A percentile compares a stretch with the other conserved stretches of the same genome.
Conservation (phyloP, 1,284 basidiomycete species). For the Afroboletus lepidellus region DNA sequence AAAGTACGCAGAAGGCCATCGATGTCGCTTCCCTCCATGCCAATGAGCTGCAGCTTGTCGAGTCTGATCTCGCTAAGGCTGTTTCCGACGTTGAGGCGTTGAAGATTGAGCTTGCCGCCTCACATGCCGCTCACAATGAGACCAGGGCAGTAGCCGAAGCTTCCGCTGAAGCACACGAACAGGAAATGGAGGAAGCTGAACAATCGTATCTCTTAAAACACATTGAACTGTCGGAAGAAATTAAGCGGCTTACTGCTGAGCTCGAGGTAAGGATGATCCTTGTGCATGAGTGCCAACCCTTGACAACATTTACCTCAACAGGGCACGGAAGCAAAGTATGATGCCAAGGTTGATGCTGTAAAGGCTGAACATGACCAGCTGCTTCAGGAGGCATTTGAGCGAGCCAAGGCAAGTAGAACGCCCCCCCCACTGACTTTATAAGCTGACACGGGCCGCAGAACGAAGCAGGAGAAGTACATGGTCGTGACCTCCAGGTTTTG, state of each 20-base stretch:
- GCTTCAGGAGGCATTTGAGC: slow-evolving; percentile 68
- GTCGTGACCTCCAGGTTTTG: slow-evolving; percentile 67
- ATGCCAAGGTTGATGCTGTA: slow-evolving; percentile 61
- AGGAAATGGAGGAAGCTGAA: slow-evolving; percentile 51
- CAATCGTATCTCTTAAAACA: slow-evolving; percentile 47
- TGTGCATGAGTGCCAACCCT: neutral
- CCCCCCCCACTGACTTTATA: neutral
- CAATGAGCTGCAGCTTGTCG: slow-evolving; percentile 43
- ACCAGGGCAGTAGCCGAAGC: slow-evolving; percentile 44
- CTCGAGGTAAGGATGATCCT: slow-evolving; percentile 51
- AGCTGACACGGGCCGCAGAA: slow-evolving; percentile 39
- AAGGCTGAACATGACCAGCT: slow-evolving; percentile 65
- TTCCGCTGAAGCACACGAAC: slow-evolving; percentile 46
- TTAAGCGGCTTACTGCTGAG: slow-evolving; percentile 55
- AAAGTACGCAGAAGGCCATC: slow-evolving; percentile 42
- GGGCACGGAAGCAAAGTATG: slow-evolving; percentile 69
- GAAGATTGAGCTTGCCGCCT: slow-evolving; percentile 45
- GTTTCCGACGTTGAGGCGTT: slow-evolving; percentile 46
- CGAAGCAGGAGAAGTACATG: slow-evolving; percentile 65
- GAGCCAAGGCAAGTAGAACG: slow-evolving; percentile 61
- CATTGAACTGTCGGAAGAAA: slow-evolving; percentile 57
- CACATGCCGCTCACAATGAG: slow-evolving; percentile 48
- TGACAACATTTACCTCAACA: slow-evolving; percentile 28
- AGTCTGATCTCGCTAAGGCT: slow-evolving; percentile 47
- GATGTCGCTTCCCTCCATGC: slow-evolving; percentile 46